Base-by-base conservation (phyloP, 2,329 filamentous ascomycete genomes). In the Trichoderma atroviride region DNA sequence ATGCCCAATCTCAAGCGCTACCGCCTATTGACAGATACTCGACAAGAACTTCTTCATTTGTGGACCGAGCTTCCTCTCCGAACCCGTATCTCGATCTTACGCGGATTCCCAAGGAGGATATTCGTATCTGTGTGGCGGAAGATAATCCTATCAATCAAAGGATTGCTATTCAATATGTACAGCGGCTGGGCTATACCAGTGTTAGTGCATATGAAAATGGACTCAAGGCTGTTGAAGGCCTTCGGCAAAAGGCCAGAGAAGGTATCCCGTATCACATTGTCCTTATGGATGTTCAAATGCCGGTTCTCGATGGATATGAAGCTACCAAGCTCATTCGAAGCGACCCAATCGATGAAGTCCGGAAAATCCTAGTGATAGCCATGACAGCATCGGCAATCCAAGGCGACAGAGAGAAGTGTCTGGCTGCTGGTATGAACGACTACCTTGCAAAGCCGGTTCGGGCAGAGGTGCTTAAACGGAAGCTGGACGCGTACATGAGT, bases 351-450 rank as follows among this genome's bases (percentile, higher is more conserved):
- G 90, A 93, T 43, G 87, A 87, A 9, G 93, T 98, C 13, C 87
- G 92, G 64, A 90, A 92, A 72, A 88, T 96, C 1, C 84, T 97
- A n/a, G 92, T 98, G 60, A 97, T 98, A 74, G 95, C 95, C 67
- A 97, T 98, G 95, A 98, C 95, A 0, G 95, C 95, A 1, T 94
- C 91, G 31, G 95, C 95, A 3, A 98, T 98, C 71, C 92, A 96
- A 77, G 95, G 95, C 22, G 95, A 98, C 77, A 87, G 94, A 59
- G 95, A 98, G 78, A 97, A 97, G 81, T 97, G 95, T 74, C 83
- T 97, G n/a, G 93, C 94, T 61, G 93, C 93, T 1, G 95, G 95
- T 56, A 98, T 98, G 95, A 97, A 97, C 79, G 96, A 97, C 76
- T 98, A 97, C 75, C 87, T 97, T 1, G 94, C 95, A 19, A 98